phyloP scores from a whole-genome alignment of 1,284 basidiomycete species.

The Phaffia rhodozyma region DNA sequence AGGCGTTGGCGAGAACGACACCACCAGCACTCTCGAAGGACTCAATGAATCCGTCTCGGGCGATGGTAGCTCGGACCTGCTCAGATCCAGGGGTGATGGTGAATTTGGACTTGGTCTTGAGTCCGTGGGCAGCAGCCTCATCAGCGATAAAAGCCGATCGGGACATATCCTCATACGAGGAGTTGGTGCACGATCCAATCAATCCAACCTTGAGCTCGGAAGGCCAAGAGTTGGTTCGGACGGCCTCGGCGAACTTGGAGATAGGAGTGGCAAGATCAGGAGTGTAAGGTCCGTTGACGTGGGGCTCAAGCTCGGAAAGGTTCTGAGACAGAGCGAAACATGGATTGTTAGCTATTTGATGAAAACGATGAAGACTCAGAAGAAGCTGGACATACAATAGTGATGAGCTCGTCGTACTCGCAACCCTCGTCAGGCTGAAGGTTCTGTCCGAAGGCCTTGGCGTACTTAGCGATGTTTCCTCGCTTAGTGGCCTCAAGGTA shows the following conservation, averaged over 20 bases:
- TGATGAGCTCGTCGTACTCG: constrained; percentile 89
- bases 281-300: constrained; percentile 98
- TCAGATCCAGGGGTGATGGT: constrained; percentile 97
- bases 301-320: constrained; percentile 91
- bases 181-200: constrained; percentile 99
- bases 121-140: constrained; percentile 76
- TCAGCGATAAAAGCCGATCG: constrained; percentile 88
- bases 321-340: constrained; percentile 43
- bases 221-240: constrained; percentile 95
- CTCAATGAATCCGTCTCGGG: constrained; percentile 85
- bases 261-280: constrained; percentile 91
- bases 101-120: constrained; percentile 84
- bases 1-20: constrained; percentile 93
- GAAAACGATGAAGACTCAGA: background rate
- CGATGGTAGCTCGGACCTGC: constrained; percentile 95
- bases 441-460: constrained; percentile 82
- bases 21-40: constrained; percentile 80
- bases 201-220: constrained; percentile 91
- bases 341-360: background rate
- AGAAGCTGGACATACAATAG: constrained; percentile 52
- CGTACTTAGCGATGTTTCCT: constrained; percentile 75
- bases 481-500: constrained; percentile 94
- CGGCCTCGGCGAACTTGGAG: constrained; percentile 84
- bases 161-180: constrained; percentile 99
- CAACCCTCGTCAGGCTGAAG: constrained; percentile 76